Evolutionary conservation across 2,329 filamentous ascomycete species (phyloP).

Genomic region (Blastomyces percursus): DNA sequence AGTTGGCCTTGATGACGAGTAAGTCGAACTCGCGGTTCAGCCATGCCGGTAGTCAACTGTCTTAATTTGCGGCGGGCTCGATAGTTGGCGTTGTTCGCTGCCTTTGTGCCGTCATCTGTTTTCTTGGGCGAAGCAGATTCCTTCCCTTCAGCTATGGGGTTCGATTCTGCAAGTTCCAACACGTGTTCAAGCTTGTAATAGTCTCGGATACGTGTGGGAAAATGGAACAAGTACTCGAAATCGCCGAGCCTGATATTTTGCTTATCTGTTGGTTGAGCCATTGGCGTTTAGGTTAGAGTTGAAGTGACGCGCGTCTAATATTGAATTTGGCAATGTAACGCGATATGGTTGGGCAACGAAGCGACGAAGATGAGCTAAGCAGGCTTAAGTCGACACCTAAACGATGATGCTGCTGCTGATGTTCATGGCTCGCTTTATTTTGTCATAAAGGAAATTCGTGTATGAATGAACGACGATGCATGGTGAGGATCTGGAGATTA

Average conservation of each 20-base stretch:
- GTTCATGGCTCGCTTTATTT: not conserved
- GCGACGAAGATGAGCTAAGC: not conserved
- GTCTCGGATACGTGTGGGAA: not conserved
- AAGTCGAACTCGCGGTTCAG: slow-evolving; percentile 66
- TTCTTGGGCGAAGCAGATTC: not conserved
- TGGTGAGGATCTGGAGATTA: not conserved
- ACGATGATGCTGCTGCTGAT: not conserved
- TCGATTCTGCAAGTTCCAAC: not conserved
- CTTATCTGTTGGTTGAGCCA: not conserved
- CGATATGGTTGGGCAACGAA: not conserved
- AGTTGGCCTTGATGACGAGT: slow-evolving; percentile 73
- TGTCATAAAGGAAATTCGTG: not conserved
- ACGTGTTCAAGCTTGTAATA: not conserved
- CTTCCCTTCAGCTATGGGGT: not conserved
- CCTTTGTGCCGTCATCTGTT: not conserved
- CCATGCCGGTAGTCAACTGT: slow-evolving; percentile 32
- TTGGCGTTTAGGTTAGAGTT: not conserved
- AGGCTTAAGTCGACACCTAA: not conserved
- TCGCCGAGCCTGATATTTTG: not conserved
- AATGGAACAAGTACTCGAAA: not conserved
- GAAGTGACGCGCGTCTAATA: not conserved
- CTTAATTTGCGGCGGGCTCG: slow-evolving; percentile 1
- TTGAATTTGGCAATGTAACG: not conserved
- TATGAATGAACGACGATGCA: not conserved
- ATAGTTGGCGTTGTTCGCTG: not conserved